Base-by-base conservation (phyloP, 2,329 filamentous ascomycete species). In the Ilyonectria sp. region DNA sequence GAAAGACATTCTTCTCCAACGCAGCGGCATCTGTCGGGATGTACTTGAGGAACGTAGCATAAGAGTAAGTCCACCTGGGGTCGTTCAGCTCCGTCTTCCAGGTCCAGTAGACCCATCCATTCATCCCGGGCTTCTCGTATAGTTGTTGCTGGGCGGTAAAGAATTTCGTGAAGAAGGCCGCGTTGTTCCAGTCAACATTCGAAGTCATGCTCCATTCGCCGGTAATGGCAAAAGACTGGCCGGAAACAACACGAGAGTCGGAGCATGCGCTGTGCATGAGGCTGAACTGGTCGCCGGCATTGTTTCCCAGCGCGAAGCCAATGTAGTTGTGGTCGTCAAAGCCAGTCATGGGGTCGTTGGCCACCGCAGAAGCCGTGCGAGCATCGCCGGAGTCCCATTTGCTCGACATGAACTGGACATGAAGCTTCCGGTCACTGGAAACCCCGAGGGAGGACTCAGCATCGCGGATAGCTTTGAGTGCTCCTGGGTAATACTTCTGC, bases 191-290 rank as follows among this genome's bases (percentile, higher is more conserved):
- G 6, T 70, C 70, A 0, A 63, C 59, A 6, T 46, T 37, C 0
- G 70, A 72, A 0, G 69, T 72, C 69, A 72, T 72, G 11, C 70
- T 72, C 70, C 69, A 72, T 61, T 72, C 70, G 10, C 69, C 70
- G 0, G 70, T 72, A 1, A 72, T 33, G 1, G 43, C 40, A n/a
- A 70, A 72, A 6, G 66, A 64, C 19, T 72, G 67, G 6, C 70
- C 70, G 0, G 46, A 26, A 0, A 72, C 68, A 2, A 72, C 58
- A 0, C 69, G 60, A 0, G 50, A 58, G n/a, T 72, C 70, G 0
- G 63, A 60, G 1, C 69, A 72, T 1, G 69, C 69, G 35, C 69
- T 70, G 23, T 59, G 69, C 70, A 72, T 72, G 2, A 70, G 61
- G 17, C 50, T 29, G 2, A 21, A 4, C 3, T 67, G 26, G 10